Evolutionary conservation across 352 stramenopile genomes (phyloP), one percentile per base, ranked within the genome.

Genomic region (Blastocystis sp.): DNA sequence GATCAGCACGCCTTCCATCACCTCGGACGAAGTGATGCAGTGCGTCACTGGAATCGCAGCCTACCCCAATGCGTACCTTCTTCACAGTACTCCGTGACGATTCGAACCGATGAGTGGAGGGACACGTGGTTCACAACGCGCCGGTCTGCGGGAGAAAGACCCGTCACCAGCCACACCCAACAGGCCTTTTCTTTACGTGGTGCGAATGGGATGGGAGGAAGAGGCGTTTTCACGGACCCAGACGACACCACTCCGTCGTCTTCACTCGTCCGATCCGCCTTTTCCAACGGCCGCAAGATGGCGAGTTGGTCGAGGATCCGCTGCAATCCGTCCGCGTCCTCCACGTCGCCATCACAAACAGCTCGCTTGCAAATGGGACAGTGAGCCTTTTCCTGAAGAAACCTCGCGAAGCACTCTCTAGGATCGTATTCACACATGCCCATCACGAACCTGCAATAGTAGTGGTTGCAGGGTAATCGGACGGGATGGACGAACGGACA

Each of bases 401-500:
- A 81, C 7, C 32, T 27, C 27, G 42, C 51, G 32, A 81, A 63
- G 42, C 69, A 81, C 16, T 65, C 27, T 64, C 69, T 81, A 38
- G 0, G 2, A 8, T 9, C 27, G 14, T 18, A 64, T n/a, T 49
- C 16, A 18, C 11, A 81, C 16, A 14, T 61, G 0, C 16, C 61
- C 14, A n/a, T 9, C 24, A 9, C 9, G 27, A 49, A 81, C 69
- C 40, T 81, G 69, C 69, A 81, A 8, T 63, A 81, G 53, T 61
- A 81, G 53, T 81, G 69, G 40, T 81, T 63, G n/a, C 69, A 81
- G 24, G 69, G 46, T 14, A 81, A 64, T 49, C 69, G 44, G 29
- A 29, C 24, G 0, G 48, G 14, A 65, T 64, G 11, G 21, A 24
- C 40, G 16, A 81, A 64, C 16, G 63, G n/a, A n/a, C 40, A 64